Percentiles rank a stretch among this genome's conserved stretches.
These are phyloP conservation scores for Abrus pulchellus DNA, from an alignment of 306 rosid genomes.

Conservation along the genomic window DNA sequence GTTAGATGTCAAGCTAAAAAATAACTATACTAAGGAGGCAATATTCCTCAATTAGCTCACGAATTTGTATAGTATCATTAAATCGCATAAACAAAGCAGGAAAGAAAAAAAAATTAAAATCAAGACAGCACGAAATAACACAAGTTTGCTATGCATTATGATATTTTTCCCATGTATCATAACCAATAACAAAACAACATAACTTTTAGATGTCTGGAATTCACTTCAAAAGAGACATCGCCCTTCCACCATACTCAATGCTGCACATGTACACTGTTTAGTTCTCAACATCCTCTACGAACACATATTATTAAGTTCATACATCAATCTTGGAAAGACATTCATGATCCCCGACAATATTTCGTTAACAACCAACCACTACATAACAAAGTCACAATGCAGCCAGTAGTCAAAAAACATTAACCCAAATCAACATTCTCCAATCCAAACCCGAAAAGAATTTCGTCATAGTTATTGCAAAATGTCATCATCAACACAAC, in stretches of 20 bases:
- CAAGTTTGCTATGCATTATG: not conserved
- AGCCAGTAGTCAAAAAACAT: not conserved
- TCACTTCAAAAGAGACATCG: not conserved
- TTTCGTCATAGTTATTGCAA: not conserved
- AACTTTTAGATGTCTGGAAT: not conserved
- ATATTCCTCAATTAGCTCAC: slow-evolving; percentile 2
- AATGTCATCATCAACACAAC: not conserved
- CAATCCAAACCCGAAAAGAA: not conserved
- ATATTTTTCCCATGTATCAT: not conserved
- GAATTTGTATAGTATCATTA: not conserved
- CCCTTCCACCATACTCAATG: not conserved
- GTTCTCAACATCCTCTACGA: not conserved
- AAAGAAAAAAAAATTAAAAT: not conserved
- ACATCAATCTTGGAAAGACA: not conserved
- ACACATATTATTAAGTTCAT: not conserved
- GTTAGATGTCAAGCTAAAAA: slow-evolving; percentile 1
- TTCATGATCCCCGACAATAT: not conserved
- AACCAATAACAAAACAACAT: too few relatives aligned
- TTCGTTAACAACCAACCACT: not conserved
- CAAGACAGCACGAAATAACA: not conserved
- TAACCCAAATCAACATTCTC: not conserved
- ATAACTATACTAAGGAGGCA: slow-evolving; percentile 8
- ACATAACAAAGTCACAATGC: not conserved
- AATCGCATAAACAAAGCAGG: not conserved
- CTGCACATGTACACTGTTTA: too few relatives aligned